Percentiles rank a stretch among this genome's conserved stretches.
These are phyloP conservation scores for Talaromyces nanjingensis DNA, from an alignment of 495 filamentous ascomycete species.

Conservation along the genomic window DNA sequence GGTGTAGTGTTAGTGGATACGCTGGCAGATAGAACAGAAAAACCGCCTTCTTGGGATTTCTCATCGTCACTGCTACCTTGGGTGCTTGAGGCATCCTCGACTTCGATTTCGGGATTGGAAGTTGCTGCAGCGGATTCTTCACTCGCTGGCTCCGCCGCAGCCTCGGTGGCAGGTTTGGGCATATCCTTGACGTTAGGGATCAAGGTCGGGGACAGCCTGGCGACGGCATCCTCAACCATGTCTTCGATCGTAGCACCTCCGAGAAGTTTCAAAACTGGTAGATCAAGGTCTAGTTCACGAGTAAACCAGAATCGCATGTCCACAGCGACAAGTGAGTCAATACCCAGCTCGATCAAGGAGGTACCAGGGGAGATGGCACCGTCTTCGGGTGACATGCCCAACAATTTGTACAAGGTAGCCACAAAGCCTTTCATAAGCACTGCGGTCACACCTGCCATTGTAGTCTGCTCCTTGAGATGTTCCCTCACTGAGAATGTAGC, in stretches of 20 bases:
- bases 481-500: not conserved
- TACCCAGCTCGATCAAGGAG: conserved; percentile 25
- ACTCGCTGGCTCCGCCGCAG: not conserved
- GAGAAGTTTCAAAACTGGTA: conserved; percentile 25
- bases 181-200: not conserved
- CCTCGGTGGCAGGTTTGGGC: not conserved
- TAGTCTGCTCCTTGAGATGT: not conserved
- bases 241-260: conserved; percentile 14
- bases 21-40: not conserved
- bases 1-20: not conserved
- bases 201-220: not conserved
- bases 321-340: conserved; percentile 43
- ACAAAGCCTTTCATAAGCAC: not conserved
- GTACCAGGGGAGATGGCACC: not conserved
- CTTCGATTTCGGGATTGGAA: not conserved
- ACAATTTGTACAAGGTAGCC: not conserved
- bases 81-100: not conserved
- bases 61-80: not conserved
- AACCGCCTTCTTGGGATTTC: not conserved
- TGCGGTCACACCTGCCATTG: not conserved
- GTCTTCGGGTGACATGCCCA: not conserved
- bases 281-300: conserved; percentile 26
- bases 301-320: conserved; percentile 39
- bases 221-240: not conserved
- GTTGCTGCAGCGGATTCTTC: not conserved